Base-by-base conservation (phyloP, 139 green algal species). In the Coelastrella sp. region DNA sequence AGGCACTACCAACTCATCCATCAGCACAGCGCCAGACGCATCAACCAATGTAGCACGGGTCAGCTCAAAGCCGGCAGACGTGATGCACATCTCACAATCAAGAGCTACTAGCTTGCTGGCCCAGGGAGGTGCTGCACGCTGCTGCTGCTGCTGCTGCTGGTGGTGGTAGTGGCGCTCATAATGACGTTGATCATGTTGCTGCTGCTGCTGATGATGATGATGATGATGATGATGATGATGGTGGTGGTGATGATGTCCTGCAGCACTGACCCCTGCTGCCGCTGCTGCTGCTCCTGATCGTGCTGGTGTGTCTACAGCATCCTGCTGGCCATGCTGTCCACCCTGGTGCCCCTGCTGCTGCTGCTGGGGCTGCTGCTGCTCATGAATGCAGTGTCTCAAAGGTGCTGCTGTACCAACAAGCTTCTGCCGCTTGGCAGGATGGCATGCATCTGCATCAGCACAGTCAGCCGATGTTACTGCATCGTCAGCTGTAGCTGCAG, bases 21-120 rank as follows among this genome's bases (percentile, higher is more conserved):
- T 81, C 80, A 99, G 81, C 85, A 96, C 93, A 91, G 61, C 65
- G 85, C 92, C 8, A 47, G 68, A 57, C 0, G 71, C 89, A 64
- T 96, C 94, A 4, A 99, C 90, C 56, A 98, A 86, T 7, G 94
- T 96, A 0, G 93, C 90, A 8, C 97, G 90, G 3, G 95, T 97
- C 20, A 98, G 92, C 90, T 98, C 96, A 85, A 95, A 96, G 0
- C 96, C 96, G 1, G 71, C 83, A 19, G 61, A 90, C 3, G 95
- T 98, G 47, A 96, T 91, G 87, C 95, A 97, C 96, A 99, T 98
- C 91, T 99, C 97, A 83, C 97, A 99, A 88, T 99, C 97, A 23
- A 98, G 65, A 0, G 88, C 96, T 5, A 98, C 81, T 89, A 98
- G 90, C 13, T 85, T 66, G 19, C 91, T 83, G 19, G 32, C 73